Evolutionary conservation across 331 rosid genomes (phyloP).

Genomic region (Ulmus americana): DNA sequence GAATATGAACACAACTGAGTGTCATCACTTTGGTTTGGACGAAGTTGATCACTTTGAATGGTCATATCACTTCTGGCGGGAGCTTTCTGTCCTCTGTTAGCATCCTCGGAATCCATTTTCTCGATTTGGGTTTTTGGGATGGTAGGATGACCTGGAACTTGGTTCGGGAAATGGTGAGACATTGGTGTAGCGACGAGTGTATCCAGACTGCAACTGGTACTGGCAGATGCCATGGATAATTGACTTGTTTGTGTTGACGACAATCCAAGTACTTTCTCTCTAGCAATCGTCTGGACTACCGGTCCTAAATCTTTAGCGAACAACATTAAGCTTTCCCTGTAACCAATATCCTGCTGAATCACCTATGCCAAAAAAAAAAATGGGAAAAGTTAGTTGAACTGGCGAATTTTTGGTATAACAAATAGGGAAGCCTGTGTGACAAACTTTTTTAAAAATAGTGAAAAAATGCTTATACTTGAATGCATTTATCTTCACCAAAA

Average conservation of each 20-base stretch:
- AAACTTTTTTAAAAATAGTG: background rate
- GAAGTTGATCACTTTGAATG: conserved; percentile 6
- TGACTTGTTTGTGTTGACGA: conserved; percentile 16
- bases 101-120: conserved; percentile 10
- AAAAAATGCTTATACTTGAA: background rate
- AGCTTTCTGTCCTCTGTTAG: conserved; percentile 9
- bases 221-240: conserved; percentile 22
- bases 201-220: conserved; percentile 10
- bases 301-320: conserved; percentile 55
- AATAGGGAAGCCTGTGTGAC: conserved; percentile 3
- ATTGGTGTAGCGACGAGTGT: conserved; percentile 4
- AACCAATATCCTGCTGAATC: conserved; percentile 36
- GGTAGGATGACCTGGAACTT: background rate
- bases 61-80: conserved; percentile 9
- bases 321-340: conserved; percentile 53
- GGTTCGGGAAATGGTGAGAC: conserved; percentile 21
- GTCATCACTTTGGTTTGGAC: conserved; percentile 5
- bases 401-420: background rate
- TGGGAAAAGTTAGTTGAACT: background rate
- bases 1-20: conserved; percentile 14
- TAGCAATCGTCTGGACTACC: conserved; percentile 42
- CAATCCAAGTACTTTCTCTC: conserved; percentile 39
- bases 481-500: background rate
- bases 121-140: background rate
- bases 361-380: conserved; percentile 30